A percentile compares a stretch with the other conserved stretches of the same genome.
Conservation (phyloP, 768 basidiomycete genomes). For the Lactarius hatsudake region DNA sequence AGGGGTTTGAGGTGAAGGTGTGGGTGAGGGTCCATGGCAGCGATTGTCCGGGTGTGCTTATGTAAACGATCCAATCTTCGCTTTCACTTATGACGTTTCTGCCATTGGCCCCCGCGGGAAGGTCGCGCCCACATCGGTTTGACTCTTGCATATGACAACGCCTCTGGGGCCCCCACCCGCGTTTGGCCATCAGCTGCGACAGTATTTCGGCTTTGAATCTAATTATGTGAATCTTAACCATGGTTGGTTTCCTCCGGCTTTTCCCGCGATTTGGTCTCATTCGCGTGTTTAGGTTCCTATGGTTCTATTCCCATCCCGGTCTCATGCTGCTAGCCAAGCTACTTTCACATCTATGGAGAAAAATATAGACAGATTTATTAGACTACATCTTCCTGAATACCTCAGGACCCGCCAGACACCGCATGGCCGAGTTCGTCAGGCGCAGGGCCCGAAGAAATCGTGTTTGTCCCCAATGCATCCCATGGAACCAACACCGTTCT, state of each 20-base stretch:
- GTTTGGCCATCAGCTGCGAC: constrained; percentile 56
- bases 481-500: constrained; percentile 66
- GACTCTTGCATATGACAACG: neutral
- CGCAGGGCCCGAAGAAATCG: constrained; percentile 55
- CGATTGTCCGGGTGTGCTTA: neutral
- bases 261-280: neutral
- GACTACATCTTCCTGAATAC: constrained; percentile 36
- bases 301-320: constrained; percentile 57
- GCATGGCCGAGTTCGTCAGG: constrained; percentile 50
- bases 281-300: constrained; percentile 50
- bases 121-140: too few relatives aligned
- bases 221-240: constrained; percentile 64
- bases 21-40: neutral
- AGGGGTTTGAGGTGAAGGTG: neutral
- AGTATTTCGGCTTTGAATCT: constrained; percentile 55
- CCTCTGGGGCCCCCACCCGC: constrained; percentile 35
- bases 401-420: constrained; percentile 41
- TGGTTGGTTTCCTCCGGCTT: constrained; percentile 38
- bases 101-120: too few relatives aligned
- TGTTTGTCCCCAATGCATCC: constrained; percentile 59
- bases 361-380: constrained; percentile 57
- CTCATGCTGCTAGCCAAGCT: constrained; percentile 42
- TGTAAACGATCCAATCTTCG: neutral
- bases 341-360: constrained; percentile 45
- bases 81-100: too few relatives aligned